Evolutionary conservation across 257 asterid species (phyloP).

Genomic region (Solanum verrucosum): DNA sequence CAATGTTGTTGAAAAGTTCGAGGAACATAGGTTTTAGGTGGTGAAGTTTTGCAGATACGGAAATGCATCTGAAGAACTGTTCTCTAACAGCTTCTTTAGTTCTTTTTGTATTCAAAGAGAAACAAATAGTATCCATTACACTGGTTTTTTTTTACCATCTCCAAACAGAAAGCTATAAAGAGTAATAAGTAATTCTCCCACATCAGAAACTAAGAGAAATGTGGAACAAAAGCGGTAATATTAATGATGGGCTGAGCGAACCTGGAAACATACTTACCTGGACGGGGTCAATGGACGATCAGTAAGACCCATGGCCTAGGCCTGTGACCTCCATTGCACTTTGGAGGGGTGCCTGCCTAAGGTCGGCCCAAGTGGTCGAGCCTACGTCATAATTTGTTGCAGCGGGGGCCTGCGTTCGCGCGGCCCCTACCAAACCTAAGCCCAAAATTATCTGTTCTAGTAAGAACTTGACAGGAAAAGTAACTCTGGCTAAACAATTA

Average conservation of each 20-base stretch:
- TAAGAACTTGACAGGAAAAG: too few species aligned
- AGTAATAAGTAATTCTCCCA: background rate
- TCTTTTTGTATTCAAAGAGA: background rate
- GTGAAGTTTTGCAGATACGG: background rate
- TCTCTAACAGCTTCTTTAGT: too few species aligned
- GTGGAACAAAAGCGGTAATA: background rate
- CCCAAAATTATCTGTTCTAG: too few species aligned
- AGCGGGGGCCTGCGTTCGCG: background rate
- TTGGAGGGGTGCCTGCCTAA: conserved; percentile 22
- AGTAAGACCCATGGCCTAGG: conserved; percentile 6
- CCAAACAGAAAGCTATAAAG: background rate
- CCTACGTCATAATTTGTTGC: conserved; percentile 7
- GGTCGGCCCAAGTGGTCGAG: conserved; percentile 34
- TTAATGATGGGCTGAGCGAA: background rate
- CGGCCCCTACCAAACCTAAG: background rate
- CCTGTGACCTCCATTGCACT: conserved; percentile 20
- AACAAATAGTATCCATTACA: background rate
- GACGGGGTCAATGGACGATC: conserved; percentile 17
- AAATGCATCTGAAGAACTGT: background rate
- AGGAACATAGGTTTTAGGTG: background rate
- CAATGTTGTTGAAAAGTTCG: background rate
- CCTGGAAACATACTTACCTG: background rate
- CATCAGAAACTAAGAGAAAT: background rate
- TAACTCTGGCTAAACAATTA: too few species aligned
- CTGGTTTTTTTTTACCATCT: fast-evolving